Percentiles rank a stretch among this genome's conserved stretches.
Conservation (phyloP, 192 early-diverging fungal species). For the Umbelopsis sp. region DNA sequence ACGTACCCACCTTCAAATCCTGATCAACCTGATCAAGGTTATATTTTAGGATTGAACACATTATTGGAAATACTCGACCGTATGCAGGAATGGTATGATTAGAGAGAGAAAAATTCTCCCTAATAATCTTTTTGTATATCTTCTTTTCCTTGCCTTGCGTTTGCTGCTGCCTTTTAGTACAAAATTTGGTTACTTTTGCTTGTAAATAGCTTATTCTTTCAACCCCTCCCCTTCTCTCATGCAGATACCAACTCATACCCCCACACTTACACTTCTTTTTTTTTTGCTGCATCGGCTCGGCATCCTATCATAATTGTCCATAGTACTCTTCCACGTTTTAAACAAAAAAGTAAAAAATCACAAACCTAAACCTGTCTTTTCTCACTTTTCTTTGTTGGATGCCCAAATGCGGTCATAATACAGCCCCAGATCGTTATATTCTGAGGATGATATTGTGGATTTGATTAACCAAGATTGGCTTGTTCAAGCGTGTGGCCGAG, state of each 20-base stretch:
- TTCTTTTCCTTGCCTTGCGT: background rate
- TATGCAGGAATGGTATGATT: slow-evolving; percentile 32
- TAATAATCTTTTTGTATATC: background rate
- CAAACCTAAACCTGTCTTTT: background rate
- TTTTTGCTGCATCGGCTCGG: background rate
- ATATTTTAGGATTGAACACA: slow-evolving; percentile 73
- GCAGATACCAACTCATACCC: background rate
- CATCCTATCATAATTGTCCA: background rate
- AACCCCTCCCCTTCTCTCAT: background rate
- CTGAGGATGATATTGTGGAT: too few relatives aligned
- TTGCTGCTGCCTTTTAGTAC: background rate
- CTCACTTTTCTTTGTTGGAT: background rate
- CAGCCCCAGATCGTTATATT: too few relatives aligned
- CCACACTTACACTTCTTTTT: background rate
- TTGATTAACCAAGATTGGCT: background rate
- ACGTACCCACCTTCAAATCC: slow-evolving; percentile 47
- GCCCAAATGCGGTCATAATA: background rate
- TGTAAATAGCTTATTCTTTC: background rate
- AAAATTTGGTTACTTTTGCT: background rate
- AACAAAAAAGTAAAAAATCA: background rate
- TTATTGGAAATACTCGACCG: slow-evolving; percentile 69
- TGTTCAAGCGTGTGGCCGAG: background rate
- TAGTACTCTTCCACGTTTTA: background rate
- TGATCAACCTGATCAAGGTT: slow-evolving; percentile 75
- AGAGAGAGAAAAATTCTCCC: background rate